Base-by-base conservation (phyloP, 2,329 filamentous ascomycete genomes). In the Cladorrhinum sp. region DNA sequence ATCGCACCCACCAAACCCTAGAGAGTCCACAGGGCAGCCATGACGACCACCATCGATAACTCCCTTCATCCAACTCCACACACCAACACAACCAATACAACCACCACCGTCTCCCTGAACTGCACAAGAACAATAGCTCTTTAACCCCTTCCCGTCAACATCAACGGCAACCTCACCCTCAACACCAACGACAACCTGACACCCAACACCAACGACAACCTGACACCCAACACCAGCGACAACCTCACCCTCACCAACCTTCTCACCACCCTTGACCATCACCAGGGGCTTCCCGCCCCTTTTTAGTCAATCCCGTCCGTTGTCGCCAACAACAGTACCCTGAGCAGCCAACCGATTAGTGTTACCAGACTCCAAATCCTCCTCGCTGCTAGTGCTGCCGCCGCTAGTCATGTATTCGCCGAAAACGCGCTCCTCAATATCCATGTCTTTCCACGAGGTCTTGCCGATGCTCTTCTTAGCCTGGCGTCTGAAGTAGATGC, bases 281-380 rank as follows among this genome's bases (percentile, higher is more conserved):
- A 26, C 63, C 65, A 39, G 67, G 66, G 66, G 67, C 67, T 67
- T 69, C 67, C 65, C 62, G 67, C 67, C 67, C 66, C 67, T 65
- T 64, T 55, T 49, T 66, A 66, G 67, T 69, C 67, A 69, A 67
- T 69, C 67, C 4, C 65, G 62, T 46, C 55, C 60, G 28, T 62
- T 48, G 2, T 48, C 23, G 14, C 16, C 21, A 46, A 49, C 33
- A 30, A 21, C 26, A 23, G n/a, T 57, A 49, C 54, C 54, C 54
- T 26, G 36, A 28, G 53, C 53, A n/a, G 36, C 42, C 42, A 18
- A 21, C 16, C 42, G 42, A 12, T 46, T 46, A 3, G 16, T 18
- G n/a, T 7, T 4, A 0, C 51, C 33, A 18, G 49, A 10, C 33
- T 55, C 23, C 30, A 33, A 36, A 14, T 55, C 53, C 33, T 24